These are phyloP conservation scores for Camelina neglecta DNA, from an alignment of 345 rosid species.

Conservation along the genomic window DNA sequence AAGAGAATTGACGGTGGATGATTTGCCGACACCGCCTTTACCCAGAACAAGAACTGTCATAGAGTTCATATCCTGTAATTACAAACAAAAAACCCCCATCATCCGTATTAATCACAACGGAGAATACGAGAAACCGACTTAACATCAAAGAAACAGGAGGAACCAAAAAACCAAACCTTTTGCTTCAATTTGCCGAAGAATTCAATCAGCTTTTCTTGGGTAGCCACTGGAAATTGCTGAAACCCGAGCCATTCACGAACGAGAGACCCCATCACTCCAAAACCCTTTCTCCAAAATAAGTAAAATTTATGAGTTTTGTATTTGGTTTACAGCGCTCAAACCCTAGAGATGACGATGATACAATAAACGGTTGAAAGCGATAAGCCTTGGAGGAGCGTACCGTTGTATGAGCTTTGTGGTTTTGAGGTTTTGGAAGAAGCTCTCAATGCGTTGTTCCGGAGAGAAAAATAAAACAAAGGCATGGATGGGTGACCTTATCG, in stretches of 20 bases:
- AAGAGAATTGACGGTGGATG: slow-evolving; percentile 85
- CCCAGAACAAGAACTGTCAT: slow-evolving; percentile 86
- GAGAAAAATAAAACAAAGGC: neutral
- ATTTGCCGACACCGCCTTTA: slow-evolving; percentile 87
- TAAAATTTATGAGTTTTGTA: neutral
- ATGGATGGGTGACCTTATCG: slow-evolving; percentile 38
- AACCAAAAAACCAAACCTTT: slow-evolving; percentile 50
- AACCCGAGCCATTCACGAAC: slow-evolving; percentile 81
- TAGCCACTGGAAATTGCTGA: slow-evolving; percentile 77
- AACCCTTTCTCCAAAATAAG: slow-evolving; percentile 9
- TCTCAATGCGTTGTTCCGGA: slow-evolving; percentile 3
- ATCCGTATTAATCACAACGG: slow-evolving; percentile 11
- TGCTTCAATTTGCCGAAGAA: slow-evolving; percentile 70
- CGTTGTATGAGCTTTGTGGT: slow-evolving; percentile 20
- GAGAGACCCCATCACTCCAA: slow-evolving; percentile 50
- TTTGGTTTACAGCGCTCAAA: neutral
- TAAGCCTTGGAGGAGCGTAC: slow-evolving; percentile 25
- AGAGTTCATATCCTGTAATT: slow-evolving; percentile 62
- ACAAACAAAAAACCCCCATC: neutral
- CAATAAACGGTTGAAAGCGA: slow-evolving; percentile 1
- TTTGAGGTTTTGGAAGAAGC: slow-evolving; percentile 26
- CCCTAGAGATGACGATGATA: neutral
- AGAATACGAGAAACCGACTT: slow-evolving; percentile 12
- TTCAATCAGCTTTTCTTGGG: slow-evolving; percentile 65
- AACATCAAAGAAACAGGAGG: neutral